Evolutionary conservation across 208 protist species (phyloP), one percentile per base, ranked within the genome.

Genomic region (Porcisia deanei): DNA sequence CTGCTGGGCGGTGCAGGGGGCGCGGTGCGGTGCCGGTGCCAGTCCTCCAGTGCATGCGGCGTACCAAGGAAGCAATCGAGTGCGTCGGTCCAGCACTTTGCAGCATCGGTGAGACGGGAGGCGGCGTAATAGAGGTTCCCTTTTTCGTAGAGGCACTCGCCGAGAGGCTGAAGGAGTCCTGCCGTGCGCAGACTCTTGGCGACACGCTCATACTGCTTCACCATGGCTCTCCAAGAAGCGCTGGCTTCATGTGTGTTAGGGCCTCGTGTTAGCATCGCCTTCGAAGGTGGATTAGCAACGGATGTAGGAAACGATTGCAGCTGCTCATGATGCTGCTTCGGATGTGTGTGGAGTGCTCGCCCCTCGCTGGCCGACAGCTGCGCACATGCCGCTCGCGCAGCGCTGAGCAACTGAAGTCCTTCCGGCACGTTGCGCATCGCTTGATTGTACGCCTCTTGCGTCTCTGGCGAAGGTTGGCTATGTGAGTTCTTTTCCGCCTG

Each of bases 131-230:
- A 82, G 37, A 96, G 64, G 59, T 82, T 76, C 3, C 88, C 92
- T 66, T 92, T 64, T 71, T 96, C 90, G 61, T 82, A 81, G n/a
- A 96, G 73, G 58, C 88, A 91, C 77, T 95, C 89, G 5, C 87
- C 86, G 43, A 94, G 88, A 14, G 77, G 79, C 3, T 83, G 83
- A 78, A 94, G 88, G 16, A 89, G 79, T 22, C 89, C 82, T 9
- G 83, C 80, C 39, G 86, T 54, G 53, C 88, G 88, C 34, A 96
- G 77, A 1, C 84, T 77, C 34, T 79, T 69, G 37, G 79, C 85
- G 25, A 87, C 80, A 20, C 49, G 66, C 57, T 92, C 83, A 77
- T 90, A 96, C 7, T 67, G 65, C 39, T 79, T 60, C 41, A 88
- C 60, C 22, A 89, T 88, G 2, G 43, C 55, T 63, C 85, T 91